Conservation (phyloP, 306 rosid species). For the Ziziphus jujuba region DNA sequence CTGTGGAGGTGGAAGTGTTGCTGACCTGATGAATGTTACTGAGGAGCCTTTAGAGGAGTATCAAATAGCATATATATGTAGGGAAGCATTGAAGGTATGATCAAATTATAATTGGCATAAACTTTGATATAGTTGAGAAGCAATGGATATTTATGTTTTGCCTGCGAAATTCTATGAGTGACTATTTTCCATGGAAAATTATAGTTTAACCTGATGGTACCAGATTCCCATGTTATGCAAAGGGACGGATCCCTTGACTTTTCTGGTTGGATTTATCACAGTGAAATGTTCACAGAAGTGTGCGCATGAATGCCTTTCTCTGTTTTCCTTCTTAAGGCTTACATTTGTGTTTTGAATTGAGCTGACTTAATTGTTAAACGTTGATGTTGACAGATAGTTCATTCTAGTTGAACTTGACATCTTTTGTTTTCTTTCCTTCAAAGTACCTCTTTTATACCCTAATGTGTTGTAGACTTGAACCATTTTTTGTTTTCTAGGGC, state of each 20-base stretch:
- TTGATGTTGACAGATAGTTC: neutral
- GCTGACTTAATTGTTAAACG: neutral
- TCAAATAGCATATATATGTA: constrained; percentile 93
- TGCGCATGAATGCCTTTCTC: neutral
- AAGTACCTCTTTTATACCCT: constrained; percentile 7
- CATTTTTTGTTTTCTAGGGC: constrained; percentile 52
- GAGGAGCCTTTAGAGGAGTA: constrained; percentile 89
- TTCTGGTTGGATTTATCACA: constrained; percentile 11
- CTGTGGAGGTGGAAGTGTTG: constrained; percentile 99
- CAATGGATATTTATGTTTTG: neutral
- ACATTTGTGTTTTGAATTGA: neutral
- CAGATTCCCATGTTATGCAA: neutral
- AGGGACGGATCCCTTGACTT: constrained; percentile 2
- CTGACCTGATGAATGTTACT: constrained; percentile 82
- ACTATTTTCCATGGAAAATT: neutral
- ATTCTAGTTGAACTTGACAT: neutral
- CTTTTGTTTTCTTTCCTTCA: neutral
- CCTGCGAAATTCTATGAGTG: neutral
- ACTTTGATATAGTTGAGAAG: neutral
- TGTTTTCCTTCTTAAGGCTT: neutral
- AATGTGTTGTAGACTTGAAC: constrained; percentile 12
- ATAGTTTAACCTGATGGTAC: neutral
- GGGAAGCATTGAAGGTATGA: constrained; percentile 90
- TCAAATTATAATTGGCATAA: neutral
- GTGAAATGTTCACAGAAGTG: neutral